Evolutionary conservation across 805 yeast genomes (phyloP).

Genomic region (Starmera quercuum): DNA sequence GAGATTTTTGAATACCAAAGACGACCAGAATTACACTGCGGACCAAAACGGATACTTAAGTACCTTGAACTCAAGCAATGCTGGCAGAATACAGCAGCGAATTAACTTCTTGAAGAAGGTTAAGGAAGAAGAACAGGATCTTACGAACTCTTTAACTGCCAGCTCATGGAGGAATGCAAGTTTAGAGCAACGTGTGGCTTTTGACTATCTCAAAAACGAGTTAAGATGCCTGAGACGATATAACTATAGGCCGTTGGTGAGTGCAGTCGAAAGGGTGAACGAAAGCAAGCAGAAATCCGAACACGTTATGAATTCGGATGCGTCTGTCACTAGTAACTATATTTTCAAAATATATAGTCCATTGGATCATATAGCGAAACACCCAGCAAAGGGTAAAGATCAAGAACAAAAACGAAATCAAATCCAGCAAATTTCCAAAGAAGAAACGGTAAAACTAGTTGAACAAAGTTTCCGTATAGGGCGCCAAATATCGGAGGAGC

Average conservation of each 20-base stretch:
- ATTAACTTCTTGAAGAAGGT: neutral
- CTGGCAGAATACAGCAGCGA: constrained; percentile 1
- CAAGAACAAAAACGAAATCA: neutral
- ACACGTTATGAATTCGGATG: too few relatives aligned
- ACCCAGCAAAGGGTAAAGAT: neutral
- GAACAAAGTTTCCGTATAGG: neutral
- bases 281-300: neutral
- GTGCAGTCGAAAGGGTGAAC: neutral
- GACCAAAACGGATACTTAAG: too few relatives aligned
- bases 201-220: neutral
- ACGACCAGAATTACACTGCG: too few relatives aligned
- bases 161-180: neutral
- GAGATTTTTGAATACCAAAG: too few relatives aligned
- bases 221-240: neutral
- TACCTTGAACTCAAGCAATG: too few relatives aligned
- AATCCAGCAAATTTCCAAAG: neutral
- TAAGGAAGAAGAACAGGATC: neutral
- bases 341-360: too few relatives aligned
- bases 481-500: neutral
- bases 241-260: neutral
- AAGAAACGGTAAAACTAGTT: neutral
- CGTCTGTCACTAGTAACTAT: too few relatives aligned
- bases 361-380: neutral
- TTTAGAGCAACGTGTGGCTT: neutral
- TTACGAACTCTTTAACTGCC: too few relatives aligned